Evolutionary conservation across 441 rosid genomes (phyloP), one percentile per base, ranked within the genome.

Genomic region (Manihot esculenta): DNA sequence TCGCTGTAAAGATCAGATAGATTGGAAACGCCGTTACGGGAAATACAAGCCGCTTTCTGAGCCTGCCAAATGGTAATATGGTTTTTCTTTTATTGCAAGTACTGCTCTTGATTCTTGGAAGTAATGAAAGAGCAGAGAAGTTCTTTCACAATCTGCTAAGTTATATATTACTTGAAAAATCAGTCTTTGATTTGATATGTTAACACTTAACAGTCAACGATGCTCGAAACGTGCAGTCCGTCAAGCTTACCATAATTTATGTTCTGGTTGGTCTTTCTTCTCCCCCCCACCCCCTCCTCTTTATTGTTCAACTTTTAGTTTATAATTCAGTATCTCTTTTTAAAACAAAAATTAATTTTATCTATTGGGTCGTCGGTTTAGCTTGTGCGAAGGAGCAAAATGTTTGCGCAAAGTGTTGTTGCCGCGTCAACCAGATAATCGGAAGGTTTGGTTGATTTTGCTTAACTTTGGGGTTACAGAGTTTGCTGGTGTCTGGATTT

Each of bases 311-410:
- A n/a, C n/a, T n/a, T n/a, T n/a, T n/a, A n/a, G n/a, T n/a, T n/a
- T n/a, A n/a, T n/a, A n/a, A n/a, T n/a, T n/a, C n/a, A n/a, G n/a
- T n/a, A n/a, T n/a, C n/a, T n/a, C n/a, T 33, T 33, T 33, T 7
- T 33, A 33, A 33, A 33, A 7, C 38, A 33, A 33, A 33, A 33
- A 7, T 33, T 35, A 10, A 58, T 65, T 61, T 49, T 72, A 12
- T 55, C 26, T 65, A 23, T 30, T 35, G 60, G 56, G 21, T 63
- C 66, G 44, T 66, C 69, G 7, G 61, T 75, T 48, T 56, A 94
- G 99, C 86, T 58, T 94, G 99, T 82, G 99, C 99, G 0, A 94
- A 90, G 92, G 97, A 92, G 76, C 91, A 87, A 65, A 81, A 86
- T 18, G 92, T 92, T 13, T 90, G 97, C 60, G 95, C 97, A 1